Evolutionary conservation across 2,329 filamentous ascomycete species (phyloP).

Genomic region (Curvularia spicifera): DNA sequence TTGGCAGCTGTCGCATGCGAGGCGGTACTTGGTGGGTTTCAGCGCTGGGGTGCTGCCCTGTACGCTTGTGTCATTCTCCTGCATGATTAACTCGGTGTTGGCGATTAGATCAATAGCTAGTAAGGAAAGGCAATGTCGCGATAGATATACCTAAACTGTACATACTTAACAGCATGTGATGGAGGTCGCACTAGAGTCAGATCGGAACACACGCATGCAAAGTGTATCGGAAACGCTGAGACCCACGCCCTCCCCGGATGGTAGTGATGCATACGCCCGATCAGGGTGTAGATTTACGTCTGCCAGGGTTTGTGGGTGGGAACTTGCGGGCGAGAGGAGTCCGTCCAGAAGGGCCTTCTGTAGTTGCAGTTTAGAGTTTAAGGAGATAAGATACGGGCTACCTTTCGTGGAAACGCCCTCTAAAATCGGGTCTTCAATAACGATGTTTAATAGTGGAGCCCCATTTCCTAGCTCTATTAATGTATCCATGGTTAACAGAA

Average conservation of each 20-base stretch:
- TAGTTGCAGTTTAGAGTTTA: neutral
- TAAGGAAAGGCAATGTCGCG: neutral
- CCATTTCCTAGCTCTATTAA: neutral
- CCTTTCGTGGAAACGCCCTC: neutral
- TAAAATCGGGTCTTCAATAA: neutral
- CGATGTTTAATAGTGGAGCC: neutral
- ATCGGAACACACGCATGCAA: neutral
- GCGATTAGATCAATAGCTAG: neutral
- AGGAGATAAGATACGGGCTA: neutral
- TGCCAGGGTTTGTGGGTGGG: neutral
- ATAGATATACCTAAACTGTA: conserved; percentile 8
- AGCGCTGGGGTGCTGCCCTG: conserved; percentile 2
- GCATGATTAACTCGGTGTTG: conserved; percentile 2
- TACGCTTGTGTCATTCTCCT: conserved; percentile 6
- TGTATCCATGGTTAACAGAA: neutral
- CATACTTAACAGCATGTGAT: neutral
- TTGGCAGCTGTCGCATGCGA: conserved; percentile 16
- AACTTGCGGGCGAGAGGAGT: neutral
- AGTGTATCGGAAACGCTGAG: neutral
- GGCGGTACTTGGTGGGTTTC: conserved; percentile 14
- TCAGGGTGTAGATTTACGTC: neutral
- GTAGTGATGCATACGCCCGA: neutral
- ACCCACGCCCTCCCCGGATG: neutral
- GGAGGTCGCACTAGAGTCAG: neutral
- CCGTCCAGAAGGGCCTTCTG: conserved; percentile 9